Conservation (phyloP, 2,329 filamentous ascomycete species). For the Scedosporium dehoogii region DNA sequence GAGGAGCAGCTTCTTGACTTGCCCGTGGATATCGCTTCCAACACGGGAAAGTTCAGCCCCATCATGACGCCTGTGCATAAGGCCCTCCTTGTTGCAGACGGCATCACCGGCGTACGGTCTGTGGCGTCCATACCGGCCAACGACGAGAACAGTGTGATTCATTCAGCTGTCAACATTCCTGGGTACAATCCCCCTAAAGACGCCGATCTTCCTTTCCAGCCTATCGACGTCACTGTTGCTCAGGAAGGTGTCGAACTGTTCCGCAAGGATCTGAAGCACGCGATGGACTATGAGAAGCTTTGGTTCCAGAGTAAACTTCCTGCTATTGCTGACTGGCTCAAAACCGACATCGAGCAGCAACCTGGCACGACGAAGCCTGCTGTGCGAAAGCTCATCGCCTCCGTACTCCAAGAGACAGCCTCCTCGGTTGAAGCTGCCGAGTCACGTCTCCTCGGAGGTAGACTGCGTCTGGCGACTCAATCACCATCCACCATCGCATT, state of each 20-base stretch:
- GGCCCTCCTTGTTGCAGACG: constrained; percentile 63
- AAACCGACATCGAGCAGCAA: constrained; percentile 28
- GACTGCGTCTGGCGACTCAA: constrained; percentile 21
- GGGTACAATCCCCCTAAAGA: constrained; percentile 27
- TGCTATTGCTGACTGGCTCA: constrained; percentile 56
- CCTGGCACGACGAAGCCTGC: constrained; percentile 50
- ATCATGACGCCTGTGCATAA: constrained; percentile 79
- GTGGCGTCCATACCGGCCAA: constrained; percentile 32
- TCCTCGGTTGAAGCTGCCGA: constrained; percentile 41
- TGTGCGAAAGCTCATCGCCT: constrained; percentile 55
- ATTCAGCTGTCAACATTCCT: constrained; percentile 48
- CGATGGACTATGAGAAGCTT: constrained; percentile 59
- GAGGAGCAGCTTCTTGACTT: constrained; percentile 67
- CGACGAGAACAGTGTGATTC: constrained; percentile 31
- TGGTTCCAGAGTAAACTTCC: constrained; percentile 68
- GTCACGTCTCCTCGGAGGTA: constrained; percentile 23
- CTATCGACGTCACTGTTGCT: constrained; percentile 56
- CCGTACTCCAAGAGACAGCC: constrained; percentile 49
- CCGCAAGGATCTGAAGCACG: constrained; percentile 59
- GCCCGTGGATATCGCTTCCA: constrained; percentile 58
- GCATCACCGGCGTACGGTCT: constrained; percentile 56
- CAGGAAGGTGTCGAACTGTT: constrained; percentile 55
- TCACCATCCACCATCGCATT: constrained; percentile 31
- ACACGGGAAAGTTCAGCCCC: constrained; percentile 52
- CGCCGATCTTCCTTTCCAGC: constrained; percentile 33